Base-by-base conservation (phyloP, 2,329 filamentous ascomycete genomes). In the Dothideomycetes sp. region DNA sequence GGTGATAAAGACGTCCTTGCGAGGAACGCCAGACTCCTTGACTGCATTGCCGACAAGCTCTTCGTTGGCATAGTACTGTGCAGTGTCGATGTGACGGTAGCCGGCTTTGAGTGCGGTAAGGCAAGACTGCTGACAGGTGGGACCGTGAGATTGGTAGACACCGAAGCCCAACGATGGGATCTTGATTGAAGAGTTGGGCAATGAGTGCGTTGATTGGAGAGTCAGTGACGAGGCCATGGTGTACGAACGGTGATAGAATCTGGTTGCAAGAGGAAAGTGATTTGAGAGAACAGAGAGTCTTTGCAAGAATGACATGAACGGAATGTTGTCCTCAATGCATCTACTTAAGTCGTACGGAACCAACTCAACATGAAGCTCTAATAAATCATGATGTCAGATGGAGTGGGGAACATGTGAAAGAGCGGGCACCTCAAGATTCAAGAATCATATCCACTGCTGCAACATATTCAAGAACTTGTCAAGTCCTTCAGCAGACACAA, bases 111-210 rank as follows among this genome's bases (percentile, higher is more conserved):
- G 61, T 1, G 78, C 82, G 31, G 66, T 65, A 3, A 74, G 62
- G 49, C 73, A 77, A 1, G 80, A 79, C 23, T 68, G 55, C 8
- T 70, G 64, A 57, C 78, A 82, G 46, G 67, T 64, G 29, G 69
- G 55, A 25, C 65, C 56, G 3, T 67, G 67, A 5, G 78, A 76
- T 45, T 43, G 72, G 61, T 82, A 86, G 45, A 84, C 79, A 35
- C 82, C 82, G 52, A 85, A 84, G 10, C 81, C 82, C 8, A 86
- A 69, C 19, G 68, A 69, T 17, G 82, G 82, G 13, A 85, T 80
- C 41, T 62, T 62, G 48, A 68, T 59, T 23, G 57, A 50, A 36
- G 67, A 68, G 43, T 71, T 71, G 22, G 64, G 62, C 27, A 78
- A 66, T 29, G 69, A 57, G 27, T 76, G 55, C 16, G 62, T 61